These are phyloP conservation scores for Rhodotorula toruloides DNA, from an alignment of 768 basidiomycete genomes.

Conservation along the genomic window DNA sequence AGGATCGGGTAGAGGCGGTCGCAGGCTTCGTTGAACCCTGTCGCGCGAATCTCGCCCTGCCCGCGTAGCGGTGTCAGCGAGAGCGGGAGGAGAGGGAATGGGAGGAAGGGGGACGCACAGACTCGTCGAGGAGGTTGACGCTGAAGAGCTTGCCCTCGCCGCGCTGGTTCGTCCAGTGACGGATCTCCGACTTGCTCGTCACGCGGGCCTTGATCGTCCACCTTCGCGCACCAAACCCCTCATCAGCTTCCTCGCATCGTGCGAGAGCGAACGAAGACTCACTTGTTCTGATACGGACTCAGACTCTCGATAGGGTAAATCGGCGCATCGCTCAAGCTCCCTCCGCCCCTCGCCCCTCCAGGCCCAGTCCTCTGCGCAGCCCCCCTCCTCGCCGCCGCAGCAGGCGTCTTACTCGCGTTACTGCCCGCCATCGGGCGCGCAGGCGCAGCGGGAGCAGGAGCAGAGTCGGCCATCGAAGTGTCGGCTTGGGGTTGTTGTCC, in stretches of 20 bases:
- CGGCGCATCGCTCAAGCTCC: conserved; percentile 42
- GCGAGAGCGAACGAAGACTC: conserved; percentile 22
- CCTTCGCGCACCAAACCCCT: conserved; percentile 28
- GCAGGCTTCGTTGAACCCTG: conserved; percentile 79
- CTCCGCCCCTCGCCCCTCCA: conserved; percentile 12
- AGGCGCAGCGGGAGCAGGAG: conserved; percentile 47
- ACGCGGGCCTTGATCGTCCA: conserved; percentile 98
- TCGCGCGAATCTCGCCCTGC: conserved; percentile 69
- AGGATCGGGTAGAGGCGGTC: conserved; percentile 77
- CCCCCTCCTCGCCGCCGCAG: conserved; percentile 7
- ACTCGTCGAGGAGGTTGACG: conserved; percentile 88
- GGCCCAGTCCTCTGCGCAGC: neutral
- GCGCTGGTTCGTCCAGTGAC: conserved; percentile 75
- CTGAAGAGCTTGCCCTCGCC: conserved; percentile 95
- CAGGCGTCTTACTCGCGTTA: conserved; percentile 35
- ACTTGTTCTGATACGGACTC: conserved; percentile 91
- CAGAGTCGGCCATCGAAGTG: neutral
- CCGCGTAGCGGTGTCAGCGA: neutral
- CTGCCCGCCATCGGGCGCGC: conserved; percentile 41
- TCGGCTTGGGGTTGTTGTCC: too few relatives aligned
- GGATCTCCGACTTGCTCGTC: conserved; percentile 79
- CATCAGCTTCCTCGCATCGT: neutral
- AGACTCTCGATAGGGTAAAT: conserved; percentile 86
- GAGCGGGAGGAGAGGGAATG: neutral
- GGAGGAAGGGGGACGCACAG: conserved; percentile 50